phyloP scores from a whole-genome alignment of 208 protist species.

The Crithidia acanthocephali region DNA sequence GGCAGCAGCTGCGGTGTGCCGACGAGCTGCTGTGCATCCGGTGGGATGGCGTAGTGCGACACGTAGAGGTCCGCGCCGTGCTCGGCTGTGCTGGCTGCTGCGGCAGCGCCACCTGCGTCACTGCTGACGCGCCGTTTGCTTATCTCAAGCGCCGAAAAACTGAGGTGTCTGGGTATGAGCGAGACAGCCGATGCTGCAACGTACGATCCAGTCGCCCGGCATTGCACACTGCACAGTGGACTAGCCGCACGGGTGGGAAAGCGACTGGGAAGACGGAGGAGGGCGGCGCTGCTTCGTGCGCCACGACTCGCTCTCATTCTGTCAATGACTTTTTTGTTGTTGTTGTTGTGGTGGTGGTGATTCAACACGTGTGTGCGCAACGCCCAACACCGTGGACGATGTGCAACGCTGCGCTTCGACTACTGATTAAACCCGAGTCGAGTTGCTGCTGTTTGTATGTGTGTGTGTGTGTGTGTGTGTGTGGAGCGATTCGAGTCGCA shows the following conservation, averaged over 20 bases:
- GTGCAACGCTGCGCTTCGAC: no score
- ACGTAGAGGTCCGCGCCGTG: conserved; percentile 33
- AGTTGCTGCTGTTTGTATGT: no score
- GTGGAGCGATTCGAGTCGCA: no score
- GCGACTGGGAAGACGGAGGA: background rate
- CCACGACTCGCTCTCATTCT: background rate
- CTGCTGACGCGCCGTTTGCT: background rate
- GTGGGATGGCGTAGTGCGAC: conserved; percentile 38
- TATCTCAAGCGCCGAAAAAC: background rate
- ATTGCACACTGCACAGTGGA: background rate
- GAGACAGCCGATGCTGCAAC: no score
- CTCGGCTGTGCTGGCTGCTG: background rate
- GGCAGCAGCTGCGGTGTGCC: conserved; percentile 42
- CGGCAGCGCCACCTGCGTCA: background rate
- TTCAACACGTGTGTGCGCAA: no score
- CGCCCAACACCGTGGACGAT: no score
- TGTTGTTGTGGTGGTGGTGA: no score
- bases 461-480: no score
- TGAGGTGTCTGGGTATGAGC: background rate
- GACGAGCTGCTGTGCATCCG: conserved; percentile 35
- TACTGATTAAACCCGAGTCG: no score
- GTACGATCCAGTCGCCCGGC: no score
- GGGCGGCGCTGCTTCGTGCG: background rate
- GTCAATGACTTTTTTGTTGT: no score
- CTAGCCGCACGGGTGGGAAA: background rate